phyloP scores from a whole-genome alignment of 371 early-diverging fungal species.

The Circinella minor region DNA sequence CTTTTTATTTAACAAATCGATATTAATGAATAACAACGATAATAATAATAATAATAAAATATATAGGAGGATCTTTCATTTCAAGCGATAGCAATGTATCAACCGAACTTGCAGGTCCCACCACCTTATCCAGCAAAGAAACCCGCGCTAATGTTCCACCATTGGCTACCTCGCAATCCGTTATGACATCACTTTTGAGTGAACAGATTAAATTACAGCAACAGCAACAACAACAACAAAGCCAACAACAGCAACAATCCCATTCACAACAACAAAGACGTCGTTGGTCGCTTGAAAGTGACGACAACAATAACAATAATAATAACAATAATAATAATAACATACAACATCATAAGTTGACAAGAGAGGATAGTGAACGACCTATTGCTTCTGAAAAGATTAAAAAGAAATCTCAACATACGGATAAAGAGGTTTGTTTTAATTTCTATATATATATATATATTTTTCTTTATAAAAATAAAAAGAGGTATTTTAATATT shows the following conservation, averaged over 20 bases:
- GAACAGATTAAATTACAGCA: slow-evolving; percentile 9
- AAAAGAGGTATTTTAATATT: background rate
- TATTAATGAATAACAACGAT: too few species aligned
- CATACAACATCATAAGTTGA: slow-evolving; percentile 47
- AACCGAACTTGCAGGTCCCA: slow-evolving; percentile 7
- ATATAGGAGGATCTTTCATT: background rate
- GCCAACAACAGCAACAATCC: slow-evolving; percentile 9
- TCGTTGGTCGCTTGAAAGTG: slow-evolving; percentile 33
- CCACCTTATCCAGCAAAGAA: slow-evolving; percentile 3
- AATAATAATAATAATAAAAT: background rate
- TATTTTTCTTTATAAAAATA: too few species aligned
- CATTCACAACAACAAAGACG: slow-evolving; percentile 24
- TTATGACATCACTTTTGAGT: slow-evolving; percentile 34
- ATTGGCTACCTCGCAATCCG: slow-evolving; percentile 42
- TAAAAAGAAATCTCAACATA: slow-evolving; percentile 46
- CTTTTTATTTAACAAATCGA: too few species aligned
- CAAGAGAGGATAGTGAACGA: slow-evolving; percentile 53
- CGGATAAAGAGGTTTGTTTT: slow-evolving; percentile 38
- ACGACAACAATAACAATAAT: background rate
- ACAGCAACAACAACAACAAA: slow-evolving; percentile 13
- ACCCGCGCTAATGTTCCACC: slow-evolving; percentile 13
- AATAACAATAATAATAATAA: slow-evolving; percentile 7
- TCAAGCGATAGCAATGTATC: slow-evolving; percentile 10
- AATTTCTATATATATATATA: background rate
- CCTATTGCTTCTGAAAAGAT: slow-evolving; percentile 61